phyloP scores from a whole-genome alignment of 106 monocot genomes.

The Dactylorhiza incarnata region DNA sequence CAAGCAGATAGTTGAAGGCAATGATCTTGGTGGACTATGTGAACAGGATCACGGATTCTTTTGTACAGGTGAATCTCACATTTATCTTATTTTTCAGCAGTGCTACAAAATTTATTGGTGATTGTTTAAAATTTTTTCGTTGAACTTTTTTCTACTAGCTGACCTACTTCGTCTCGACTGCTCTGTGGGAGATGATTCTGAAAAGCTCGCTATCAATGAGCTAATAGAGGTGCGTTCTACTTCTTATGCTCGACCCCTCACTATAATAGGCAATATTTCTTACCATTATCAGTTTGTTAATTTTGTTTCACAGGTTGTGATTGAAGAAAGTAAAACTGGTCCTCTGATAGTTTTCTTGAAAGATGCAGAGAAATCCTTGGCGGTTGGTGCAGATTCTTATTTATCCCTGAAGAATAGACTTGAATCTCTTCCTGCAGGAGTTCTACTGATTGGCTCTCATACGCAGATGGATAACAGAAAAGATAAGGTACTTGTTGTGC shows the following conservation, averaged over 20 bases:
- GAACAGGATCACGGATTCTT: slow-evolving; percentile 76
- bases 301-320: slow-evolving; percentile 41
- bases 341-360: slow-evolving; percentile 70
- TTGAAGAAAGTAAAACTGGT: slow-evolving; percentile 72
- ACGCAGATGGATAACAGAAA: slow-evolving; percentile 77
- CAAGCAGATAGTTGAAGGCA: slow-evolving; percentile 53
- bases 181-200: slow-evolving; percentile 40
- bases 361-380: slow-evolving; percentile 77
- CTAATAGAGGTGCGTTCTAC: slow-evolving; percentile 33
- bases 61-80: slow-evolving; percentile 33
- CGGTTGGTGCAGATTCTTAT: slow-evolving; percentile 60
- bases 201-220: slow-evolving; percentile 53
- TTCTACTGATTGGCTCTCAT: slow-evolving; percentile 81
- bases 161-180: slow-evolving; percentile 44
- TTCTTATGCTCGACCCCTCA: not conserved
- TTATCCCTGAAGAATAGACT: slow-evolving; percentile 52
- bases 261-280: not conserved
- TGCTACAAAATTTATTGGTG: not conserved
- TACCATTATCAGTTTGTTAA: not conserved
- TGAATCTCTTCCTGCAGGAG: slow-evolving; percentile 54
- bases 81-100: not conserved
- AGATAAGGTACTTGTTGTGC: slow-evolving; percentile 40
- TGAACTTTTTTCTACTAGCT: slow-evolving; percentile 23
- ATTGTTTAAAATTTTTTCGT: not conserved
- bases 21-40: slow-evolving; percentile 60